A percentile compares a stretch with the other conserved stretches of the same genome.
Conservation (phyloP, 805 yeast species). For the Cyberlindnera euphorbiae region DNA sequence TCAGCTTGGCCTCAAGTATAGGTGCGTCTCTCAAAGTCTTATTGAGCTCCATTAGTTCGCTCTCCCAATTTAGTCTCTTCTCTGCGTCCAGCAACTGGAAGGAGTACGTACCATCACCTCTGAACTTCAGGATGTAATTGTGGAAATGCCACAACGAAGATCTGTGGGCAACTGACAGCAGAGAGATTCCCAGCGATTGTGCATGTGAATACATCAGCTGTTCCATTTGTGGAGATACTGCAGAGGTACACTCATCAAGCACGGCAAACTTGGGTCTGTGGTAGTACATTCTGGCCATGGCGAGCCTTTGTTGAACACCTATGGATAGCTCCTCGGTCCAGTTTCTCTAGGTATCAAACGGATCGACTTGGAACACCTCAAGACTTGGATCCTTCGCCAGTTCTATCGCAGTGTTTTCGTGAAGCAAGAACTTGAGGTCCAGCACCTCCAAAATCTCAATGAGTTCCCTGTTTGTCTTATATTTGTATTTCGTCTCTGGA, state of each 20-base stretch:
- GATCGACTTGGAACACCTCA: conserved; percentile 33
- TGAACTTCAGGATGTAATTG: conserved; percentile 73
- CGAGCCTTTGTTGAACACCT: conserved; percentile 91
- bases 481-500: conserved; percentile 66
- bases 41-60: conserved; percentile 70
- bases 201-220: conserved; percentile 85
- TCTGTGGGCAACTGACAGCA: conserved; percentile 88
- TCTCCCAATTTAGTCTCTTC: conserved; percentile 67
- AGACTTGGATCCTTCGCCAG: conserved; percentile 27
- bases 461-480: conserved; percentile 41
- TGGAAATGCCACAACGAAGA: conserved; percentile 93
- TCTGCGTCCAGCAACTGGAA: conserved; percentile 65
- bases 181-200: conserved; percentile 69
- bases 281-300: conserved; percentile 88
- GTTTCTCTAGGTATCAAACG: conserved; percentile 63
- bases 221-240: conserved; percentile 88
- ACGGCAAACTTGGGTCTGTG: conserved; percentile 93
- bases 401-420: conserved; percentile 37
- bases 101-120: conserved; percentile 71
- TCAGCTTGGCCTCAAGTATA: conserved; percentile 57
- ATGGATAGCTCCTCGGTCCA: conserved; percentile 88
- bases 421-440: conserved; percentile 54
- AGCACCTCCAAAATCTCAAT: conserved; percentile 50
- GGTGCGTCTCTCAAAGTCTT: conserved; percentile 68
- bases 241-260: conserved; percentile 92